These are phyloP conservation scores for Hypoxylon cercidicola DNA, from an alignment of 495 filamentous ascomycete genomes.

Conservation along the genomic window DNA sequence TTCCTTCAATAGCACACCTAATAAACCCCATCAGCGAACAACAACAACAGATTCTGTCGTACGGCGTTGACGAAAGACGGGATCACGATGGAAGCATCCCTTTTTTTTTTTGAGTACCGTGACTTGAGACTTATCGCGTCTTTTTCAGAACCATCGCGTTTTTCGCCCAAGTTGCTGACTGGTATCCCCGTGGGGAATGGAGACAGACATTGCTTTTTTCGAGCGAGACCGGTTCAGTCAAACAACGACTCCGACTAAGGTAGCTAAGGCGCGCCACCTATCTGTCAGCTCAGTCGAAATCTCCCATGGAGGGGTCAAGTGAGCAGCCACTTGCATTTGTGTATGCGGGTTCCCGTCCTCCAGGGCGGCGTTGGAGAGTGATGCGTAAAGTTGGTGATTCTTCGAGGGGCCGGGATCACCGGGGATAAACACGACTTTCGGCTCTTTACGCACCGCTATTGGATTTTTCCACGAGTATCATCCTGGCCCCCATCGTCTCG, in stretches of 20 bases:
- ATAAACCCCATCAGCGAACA: not conserved
- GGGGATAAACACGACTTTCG: too few relatives aligned
- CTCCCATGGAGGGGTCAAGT: conserved; percentile 17
- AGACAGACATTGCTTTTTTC: conserved; percentile 7
- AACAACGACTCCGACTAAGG: not conserved
- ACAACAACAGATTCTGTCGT: conserved; percentile 15
- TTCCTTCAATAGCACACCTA: conserved; percentile 15
- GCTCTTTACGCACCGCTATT: too few relatives aligned
- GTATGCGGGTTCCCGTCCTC: conserved; percentile 25
- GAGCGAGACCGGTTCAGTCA: conserved; percentile 6
- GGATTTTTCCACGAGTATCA: too few relatives aligned
- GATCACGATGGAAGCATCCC: not conserved
- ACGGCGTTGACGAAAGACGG: conserved; percentile 28
- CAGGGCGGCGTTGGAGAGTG: not conserved
- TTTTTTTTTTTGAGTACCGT: not conserved
- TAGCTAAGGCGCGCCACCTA: conserved; percentile 1
- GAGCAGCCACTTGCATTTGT: conserved; percentile 35
- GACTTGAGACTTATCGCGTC: not conserved
- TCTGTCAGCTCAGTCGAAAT: conserved; percentile 7
- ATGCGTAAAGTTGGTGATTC: not conserved
- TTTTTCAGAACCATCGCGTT: not conserved
- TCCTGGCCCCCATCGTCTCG: not conserved
- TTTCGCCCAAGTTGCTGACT: too few relatives aligned
- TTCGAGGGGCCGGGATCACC: too few relatives aligned
- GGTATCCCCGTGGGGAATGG: not conserved